Percentiles rank a stretch among this genome's conserved stretches.
phyloP scores from a whole-genome alignment of 2,329 filamentous ascomycete genomes.

The Phaeosphaeria sp. region DNA sequence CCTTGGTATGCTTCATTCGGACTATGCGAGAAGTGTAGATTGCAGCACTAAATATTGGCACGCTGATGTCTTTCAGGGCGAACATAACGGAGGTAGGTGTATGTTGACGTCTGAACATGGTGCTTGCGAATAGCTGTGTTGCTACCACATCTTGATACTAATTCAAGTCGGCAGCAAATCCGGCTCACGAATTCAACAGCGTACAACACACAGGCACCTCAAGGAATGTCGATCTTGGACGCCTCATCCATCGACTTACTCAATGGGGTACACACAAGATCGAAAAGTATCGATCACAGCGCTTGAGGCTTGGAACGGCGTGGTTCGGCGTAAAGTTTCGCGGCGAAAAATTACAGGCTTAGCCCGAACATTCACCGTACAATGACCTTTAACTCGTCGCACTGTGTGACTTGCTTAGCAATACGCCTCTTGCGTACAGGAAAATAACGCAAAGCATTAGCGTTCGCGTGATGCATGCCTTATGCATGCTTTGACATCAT shows the following conservation, averaged over 20 bases:
- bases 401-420: constrained; percentile 5
- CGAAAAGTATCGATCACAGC: constrained; percentile 26
- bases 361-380: constrained; percentile 6
- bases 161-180: background rate
- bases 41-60: constrained; percentile 16
- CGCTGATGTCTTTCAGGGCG: background rate
- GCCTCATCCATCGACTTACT: constrained; percentile 22
- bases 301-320: constrained; percentile 37
- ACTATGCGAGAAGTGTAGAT: constrained; percentile 5
- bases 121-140: background rate
- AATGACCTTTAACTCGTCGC: background rate
- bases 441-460: background rate
- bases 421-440: constrained; percentile 1
- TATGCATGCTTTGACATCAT: background rate
- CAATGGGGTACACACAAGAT: constrained; percentile 16
- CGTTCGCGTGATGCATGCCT: background rate
- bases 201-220: background rate
- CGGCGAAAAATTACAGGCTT: background rate
- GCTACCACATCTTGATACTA: background rate
- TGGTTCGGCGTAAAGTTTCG: constrained; percentile 10
- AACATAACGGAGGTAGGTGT: background rate
- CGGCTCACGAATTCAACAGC: background rate
- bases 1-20: constrained; percentile 9
- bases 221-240: background rate
- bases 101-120: background rate